Conservation (phyloP, 2,329 filamentous ascomycete species). For the Dothiorella sarmentorum region DNA sequence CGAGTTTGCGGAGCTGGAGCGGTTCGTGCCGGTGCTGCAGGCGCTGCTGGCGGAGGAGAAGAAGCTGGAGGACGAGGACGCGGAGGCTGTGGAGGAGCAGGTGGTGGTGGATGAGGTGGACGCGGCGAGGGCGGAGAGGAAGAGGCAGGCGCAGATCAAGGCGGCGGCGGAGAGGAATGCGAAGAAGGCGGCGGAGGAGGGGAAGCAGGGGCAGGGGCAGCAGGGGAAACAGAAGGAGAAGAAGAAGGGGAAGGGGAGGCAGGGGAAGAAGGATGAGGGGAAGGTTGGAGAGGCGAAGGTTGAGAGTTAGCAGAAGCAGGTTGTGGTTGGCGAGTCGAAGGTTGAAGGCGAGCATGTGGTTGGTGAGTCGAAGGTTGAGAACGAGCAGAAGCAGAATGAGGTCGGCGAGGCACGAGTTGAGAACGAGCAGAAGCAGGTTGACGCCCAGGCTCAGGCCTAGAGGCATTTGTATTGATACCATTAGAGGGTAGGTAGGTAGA, state of each 20-base stretch:
- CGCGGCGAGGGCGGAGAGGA: neutral
- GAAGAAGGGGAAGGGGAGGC: neutral
- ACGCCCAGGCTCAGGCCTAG: too few species aligned
- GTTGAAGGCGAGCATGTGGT: too few species aligned
- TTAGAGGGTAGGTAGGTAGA: too few species aligned
- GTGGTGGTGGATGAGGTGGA: too few species aligned
- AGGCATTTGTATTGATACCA: too few species aligned
- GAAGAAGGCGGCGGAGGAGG: slow-evolving; percentile 23
- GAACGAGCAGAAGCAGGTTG: too few species aligned
- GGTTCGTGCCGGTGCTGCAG: slow-evolving; percentile 58
- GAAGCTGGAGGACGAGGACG: neutral
- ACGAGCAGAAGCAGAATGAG: neutral
- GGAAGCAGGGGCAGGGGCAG: slow-evolving; percentile 22
- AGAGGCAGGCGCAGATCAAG: too few species aligned
- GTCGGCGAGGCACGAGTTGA: too few species aligned
- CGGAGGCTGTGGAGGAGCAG: too few species aligned
- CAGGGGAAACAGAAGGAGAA: slow-evolving; percentile 25
- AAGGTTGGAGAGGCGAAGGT: too few species aligned
- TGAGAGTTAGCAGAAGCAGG: neutral
- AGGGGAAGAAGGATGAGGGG: neutral
- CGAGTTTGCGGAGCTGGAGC: slow-evolving; percentile 65
- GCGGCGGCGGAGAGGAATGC: neutral
- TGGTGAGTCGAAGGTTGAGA: neutral
- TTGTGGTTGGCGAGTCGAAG: neutral
- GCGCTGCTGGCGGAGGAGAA: slow-evolving; percentile 47